These are phyloP conservation scores for Debaryomyces robertsiae DNA, from an alignment of 1,139 yeast genomes.

Conservation along the genomic window DNA sequence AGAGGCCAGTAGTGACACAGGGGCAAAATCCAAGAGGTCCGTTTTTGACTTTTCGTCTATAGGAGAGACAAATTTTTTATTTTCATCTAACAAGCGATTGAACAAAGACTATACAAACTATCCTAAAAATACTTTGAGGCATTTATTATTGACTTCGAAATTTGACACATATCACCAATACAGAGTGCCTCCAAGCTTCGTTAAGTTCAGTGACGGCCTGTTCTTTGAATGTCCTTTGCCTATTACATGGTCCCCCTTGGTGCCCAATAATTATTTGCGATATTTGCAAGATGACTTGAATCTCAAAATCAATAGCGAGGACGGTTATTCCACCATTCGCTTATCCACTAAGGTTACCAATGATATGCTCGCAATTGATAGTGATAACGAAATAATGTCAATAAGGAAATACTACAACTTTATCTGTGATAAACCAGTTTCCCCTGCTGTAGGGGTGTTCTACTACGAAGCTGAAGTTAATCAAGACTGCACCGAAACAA, in stretches of 20 bases:
- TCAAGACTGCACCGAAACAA: conserved; percentile 34
- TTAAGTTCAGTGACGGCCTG: conserved; percentile 26
- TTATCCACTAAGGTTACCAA: conserved; percentile 18
- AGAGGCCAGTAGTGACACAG: conserved; percentile 8
- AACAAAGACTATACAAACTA: conserved; percentile 4
- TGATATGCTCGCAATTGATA: background rate
- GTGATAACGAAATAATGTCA: conserved; percentile 4
- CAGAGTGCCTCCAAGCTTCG: conserved; percentile 29
- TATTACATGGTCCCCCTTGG: conserved; percentile 43
- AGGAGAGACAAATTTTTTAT: conserved; percentile 27
- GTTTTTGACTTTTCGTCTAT: conserved; percentile 15
- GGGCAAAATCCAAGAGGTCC: conserved; percentile 13
- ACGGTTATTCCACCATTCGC: conserved; percentile 35
- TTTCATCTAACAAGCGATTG: conserved; percentile 6
- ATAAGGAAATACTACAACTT: conserved; percentile 32
- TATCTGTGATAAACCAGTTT: conserved; percentile 37
- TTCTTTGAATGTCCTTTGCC: conserved; percentile 41
- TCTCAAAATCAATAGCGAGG: conserved; percentile 26
- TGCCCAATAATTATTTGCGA: conserved; percentile 26
- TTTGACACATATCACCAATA: conserved; percentile 64
- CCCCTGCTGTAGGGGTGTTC: conserved; percentile 35
- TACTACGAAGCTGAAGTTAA: conserved; percentile 42
- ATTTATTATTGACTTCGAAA: conserved; percentile 57
- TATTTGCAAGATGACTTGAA: conserved; percentile 26
- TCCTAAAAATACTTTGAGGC: conserved; percentile 7